A percentile compares a stretch with the other conserved stretches of the same genome.
Conservation (phyloP, 108 stramenopile genomes). For the Chaetoceros muelleri region DNA sequence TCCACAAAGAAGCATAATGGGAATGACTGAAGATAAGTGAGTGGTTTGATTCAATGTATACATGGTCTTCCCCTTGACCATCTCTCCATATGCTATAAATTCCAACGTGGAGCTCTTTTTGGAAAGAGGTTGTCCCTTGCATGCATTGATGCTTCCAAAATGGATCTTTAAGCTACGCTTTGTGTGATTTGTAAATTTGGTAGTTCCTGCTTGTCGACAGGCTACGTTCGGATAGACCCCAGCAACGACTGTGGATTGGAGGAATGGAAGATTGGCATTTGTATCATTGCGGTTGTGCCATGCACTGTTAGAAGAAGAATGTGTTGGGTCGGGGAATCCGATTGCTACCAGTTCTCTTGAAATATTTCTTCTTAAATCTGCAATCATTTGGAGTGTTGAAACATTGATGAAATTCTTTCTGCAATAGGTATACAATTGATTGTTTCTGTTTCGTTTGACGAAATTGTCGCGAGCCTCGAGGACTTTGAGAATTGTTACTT, state of each 20-base stretch:
- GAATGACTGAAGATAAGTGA: constrained; percentile 44
- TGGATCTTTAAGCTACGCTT: constrained; percentile 68
- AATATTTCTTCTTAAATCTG: constrained; percentile 47
- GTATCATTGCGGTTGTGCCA: constrained; percentile 54
- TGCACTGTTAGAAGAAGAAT: constrained; percentile 13
- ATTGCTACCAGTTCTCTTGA: constrained; percentile 42
- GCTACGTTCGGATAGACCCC: constrained; percentile 72
- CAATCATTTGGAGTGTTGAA: constrained; percentile 44
- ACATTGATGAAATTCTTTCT: constrained; percentile 42
- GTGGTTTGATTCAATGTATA: constrained; percentile 61
- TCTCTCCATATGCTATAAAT: constrained; percentile 56
- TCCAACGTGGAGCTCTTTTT: constrained; percentile 47
- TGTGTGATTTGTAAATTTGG: constrained; percentile 58
- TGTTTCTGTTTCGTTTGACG: constrained; percentile 18
- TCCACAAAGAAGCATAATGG: constrained; percentile 57
- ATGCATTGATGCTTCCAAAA: constrained; percentile 51
- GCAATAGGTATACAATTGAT: constrained; percentile 36
- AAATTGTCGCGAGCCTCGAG: constrained; percentile 34
- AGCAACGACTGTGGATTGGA: constrained; percentile 50
- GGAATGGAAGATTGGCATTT: constrained; percentile 30
- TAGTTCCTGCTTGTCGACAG: constrained; percentile 38
- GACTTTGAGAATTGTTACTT: constrained; percentile 52
- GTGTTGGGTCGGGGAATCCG: constrained; percentile 20
- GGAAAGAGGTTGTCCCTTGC: constrained; percentile 48
- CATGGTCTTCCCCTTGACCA: constrained; percentile 42